Base-by-base conservation (phyloP, 208 protist genomes). In the Trypanosoma congolense region DNA sequence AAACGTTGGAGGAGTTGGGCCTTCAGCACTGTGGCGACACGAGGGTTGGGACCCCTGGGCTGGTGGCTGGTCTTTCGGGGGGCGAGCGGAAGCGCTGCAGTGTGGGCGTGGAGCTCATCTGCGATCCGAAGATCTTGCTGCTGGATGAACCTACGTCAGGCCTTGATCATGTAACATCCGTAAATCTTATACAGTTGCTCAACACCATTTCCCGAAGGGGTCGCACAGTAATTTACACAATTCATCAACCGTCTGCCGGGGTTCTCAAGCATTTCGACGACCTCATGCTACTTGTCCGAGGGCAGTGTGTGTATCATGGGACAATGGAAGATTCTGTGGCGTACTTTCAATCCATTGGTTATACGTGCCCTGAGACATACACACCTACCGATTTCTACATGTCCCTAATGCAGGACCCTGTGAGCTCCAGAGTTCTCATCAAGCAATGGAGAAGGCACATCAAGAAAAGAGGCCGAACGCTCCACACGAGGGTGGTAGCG, bases 201-300 rank as follows among this genome's bases (percentile, higher is more conserved):
- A 75, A 73, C 9, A 63, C 79, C 22, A 66, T 98, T 35, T 69
- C 90, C 22, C 74, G 62, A 42, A 62, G 56, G 30, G 90, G 83
- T 28, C 72, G 88, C 49, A 96, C 93, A 22, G 72, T 98, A 19
- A 78, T 97, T 24, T 86, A 80, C 64, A 97, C 90, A 22, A 96
- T 98, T 64, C 96, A 98, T 56, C 94, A 97, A 75, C 96, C 96
- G n/a, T 83, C 77, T 3, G 75, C 80, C 6, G 83, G 93, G 46
- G 75, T 96, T 47, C 88, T 97, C 45, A 61, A 35, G 14, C 67
- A 82, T 51, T 97, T 98, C 75, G 92, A 98, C 47, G 72, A 95
- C 30, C 45, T 98, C 21, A 80, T 97, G 69, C 71, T 97, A 35
- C 65, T 98, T 53, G 71, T 62, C 21, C 51, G 74, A 33, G 95